A percentile compares a stretch with the other conserved stretches of the same genome.
These are phyloP conservation scores for Fusarium goolgardi DNA, from an alignment of 2,329 filamentous ascomycete genomes.

Conservation along the genomic window DNA sequence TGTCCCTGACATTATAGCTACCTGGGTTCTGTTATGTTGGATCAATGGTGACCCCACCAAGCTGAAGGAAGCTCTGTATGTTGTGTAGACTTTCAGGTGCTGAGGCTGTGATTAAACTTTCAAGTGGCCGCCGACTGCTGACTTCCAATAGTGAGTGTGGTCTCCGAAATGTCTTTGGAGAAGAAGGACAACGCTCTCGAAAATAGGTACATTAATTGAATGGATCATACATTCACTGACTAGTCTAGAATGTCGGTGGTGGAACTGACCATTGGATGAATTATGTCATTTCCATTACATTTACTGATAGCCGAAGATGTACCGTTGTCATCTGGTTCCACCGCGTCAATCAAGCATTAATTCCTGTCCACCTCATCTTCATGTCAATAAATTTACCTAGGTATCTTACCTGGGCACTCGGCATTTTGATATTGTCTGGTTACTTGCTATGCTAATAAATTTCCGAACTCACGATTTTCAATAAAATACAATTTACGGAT, in stretches of 20 bases:
- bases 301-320: slow-evolving; percentile 28
- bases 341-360: not conserved
- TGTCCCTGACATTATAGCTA: slow-evolving; percentile 60
- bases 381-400: not conserved
- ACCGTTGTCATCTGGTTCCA: not conserved
- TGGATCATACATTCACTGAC: slow-evolving; percentile 19
- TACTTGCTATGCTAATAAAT: not conserved
- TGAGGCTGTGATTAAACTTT: not conserved
- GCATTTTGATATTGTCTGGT: not conserved
- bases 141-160: not conserved
- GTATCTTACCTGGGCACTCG: not conserved
- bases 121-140: not conserved
- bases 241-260: slow-evolving; percentile 12
- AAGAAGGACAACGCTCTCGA: not conserved
- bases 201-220: slow-evolving; percentile 7
- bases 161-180: not conserved
- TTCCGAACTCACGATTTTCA: not conserved
- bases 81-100: not conserved
- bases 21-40: slow-evolving; percentile 20
- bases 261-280: slow-evolving; percentile 22
- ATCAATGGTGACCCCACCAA: slow-evolving; percentile 40
- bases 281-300: slow-evolving; percentile 31
- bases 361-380: not conserved
- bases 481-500: not conserved
- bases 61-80: slow-evolving; percentile 5